Conservation (phyloP, 2,329 filamentous ascomycete genomes). For the Epicoccum sorghinum region DNA sequence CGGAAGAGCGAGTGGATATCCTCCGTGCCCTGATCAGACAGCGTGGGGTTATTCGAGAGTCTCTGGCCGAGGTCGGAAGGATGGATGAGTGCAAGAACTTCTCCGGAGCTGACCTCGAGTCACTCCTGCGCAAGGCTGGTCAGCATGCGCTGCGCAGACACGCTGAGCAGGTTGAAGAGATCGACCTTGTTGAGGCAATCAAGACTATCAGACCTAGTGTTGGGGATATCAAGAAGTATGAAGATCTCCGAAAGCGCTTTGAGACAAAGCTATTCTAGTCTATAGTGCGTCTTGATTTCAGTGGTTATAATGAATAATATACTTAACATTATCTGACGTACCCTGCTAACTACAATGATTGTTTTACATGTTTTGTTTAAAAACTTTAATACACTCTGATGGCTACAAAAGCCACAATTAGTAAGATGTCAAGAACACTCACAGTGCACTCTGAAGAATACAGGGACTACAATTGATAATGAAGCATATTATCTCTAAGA, state of each 20-base stretch:
- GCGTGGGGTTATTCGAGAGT: conserved; percentile 57
- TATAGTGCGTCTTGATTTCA: no score
- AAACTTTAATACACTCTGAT: no score
- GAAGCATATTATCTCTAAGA: no score
- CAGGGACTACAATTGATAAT: no score
- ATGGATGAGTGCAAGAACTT: conserved; percentile 73
- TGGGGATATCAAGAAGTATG: conserved; percentile 63
- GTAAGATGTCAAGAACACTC: no score
- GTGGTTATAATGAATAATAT: no score
- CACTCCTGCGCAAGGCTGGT: conserved; percentile 64
- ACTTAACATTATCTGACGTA: no score
- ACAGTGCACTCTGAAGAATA: no score
- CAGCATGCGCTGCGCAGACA: conserved; percentile 60
- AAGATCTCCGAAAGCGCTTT: conserved; percentile 59
- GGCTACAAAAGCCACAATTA: no score
- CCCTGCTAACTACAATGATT: no score
- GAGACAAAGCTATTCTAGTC: conserved; percentile 31
- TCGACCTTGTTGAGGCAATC: conserved; percentile 55
- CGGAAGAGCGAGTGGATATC: conserved; percentile 83
- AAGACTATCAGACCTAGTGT: conserved; percentile 58
- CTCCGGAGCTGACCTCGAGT: conserved; percentile 71
- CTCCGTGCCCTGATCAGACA: conserved; percentile 67
- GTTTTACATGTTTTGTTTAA: no score
- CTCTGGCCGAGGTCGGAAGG: conserved; percentile 68
- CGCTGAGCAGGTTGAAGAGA: conserved; percentile 52